Percentiles rank a stretch among this genome's conserved stretches.
These are phyloP conservation scores for Thalassiosira exigua DNA, from an alignment of 352 stramenopile genomes.

Conservation along the genomic window DNA sequence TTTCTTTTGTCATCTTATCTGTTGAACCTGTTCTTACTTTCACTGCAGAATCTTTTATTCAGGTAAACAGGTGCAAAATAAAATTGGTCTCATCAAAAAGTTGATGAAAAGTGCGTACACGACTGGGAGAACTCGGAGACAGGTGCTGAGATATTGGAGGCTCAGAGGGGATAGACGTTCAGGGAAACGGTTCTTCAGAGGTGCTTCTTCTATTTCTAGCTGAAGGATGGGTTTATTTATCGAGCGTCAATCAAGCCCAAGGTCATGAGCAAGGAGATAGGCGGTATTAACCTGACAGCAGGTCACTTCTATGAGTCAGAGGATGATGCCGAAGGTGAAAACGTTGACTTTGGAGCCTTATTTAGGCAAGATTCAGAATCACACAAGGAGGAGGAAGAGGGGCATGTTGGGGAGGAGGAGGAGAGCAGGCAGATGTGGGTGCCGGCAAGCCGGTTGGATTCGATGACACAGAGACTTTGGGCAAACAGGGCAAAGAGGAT, in stretches of 20 bases:
- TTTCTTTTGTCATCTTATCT: too few species aligned
- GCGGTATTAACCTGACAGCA: background rate
- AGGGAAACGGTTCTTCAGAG: background rate
- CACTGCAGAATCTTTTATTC: too few species aligned
- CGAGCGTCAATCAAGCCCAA: constrained; percentile 2
- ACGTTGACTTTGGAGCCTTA: background rate
- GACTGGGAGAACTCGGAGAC: background rate
- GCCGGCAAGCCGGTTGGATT: background rate
- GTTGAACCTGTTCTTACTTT: too few species aligned
- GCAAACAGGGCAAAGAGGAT: too few species aligned
- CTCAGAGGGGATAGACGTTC: background rate
- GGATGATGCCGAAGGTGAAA: background rate
- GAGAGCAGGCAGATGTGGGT: too few species aligned
- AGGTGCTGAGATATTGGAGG: background rate
- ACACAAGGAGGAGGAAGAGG: too few species aligned
- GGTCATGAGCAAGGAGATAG: background rate
- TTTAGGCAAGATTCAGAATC: background rate
- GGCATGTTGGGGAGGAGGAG: too few species aligned
- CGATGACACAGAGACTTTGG: too few species aligned
- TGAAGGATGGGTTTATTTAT: background rate
- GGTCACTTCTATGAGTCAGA: background rate
- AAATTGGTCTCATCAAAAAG: too few species aligned
- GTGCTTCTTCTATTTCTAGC: background rate
- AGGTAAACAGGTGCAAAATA: too few species aligned
- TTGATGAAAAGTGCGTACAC: too few species aligned